Evolutionary conservation across 495 filamentous ascomycete genomes (phyloP).

Genomic region (Elaphomyces granulatus): DNA sequence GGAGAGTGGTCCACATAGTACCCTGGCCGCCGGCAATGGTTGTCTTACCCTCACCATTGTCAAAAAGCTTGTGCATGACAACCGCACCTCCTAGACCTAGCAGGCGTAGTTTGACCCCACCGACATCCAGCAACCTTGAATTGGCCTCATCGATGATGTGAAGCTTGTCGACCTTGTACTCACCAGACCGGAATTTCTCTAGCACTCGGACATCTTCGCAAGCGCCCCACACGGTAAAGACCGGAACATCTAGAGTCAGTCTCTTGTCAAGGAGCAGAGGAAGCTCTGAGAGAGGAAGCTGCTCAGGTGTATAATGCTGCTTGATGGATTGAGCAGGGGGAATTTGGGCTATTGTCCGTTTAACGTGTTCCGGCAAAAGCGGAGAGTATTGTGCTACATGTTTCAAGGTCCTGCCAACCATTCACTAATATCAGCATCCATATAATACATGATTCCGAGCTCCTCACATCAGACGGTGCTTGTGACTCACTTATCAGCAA

Average conservation of each 20-base stretch:
- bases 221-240: constrained; percentile 98
- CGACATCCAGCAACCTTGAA: constrained; percentile 84
- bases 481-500: constrained; percentile 86
- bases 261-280: constrained; percentile 79
- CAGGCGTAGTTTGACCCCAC: constrained; percentile 89
- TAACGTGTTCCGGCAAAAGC: constrained; percentile 71
- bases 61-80: constrained; percentile 99
- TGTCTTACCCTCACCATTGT: constrained; percentile 95
- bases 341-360: constrained; percentile 65
- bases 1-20: constrained; percentile 97
- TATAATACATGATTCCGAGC: too few species aligned
- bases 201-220: constrained; percentile 97
- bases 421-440: constrained; percentile 9
- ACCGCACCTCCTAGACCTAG: constrained; percentile 91
- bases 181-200: constrained; percentile 94
- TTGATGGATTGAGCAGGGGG: constrained; percentile 56
- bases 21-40: constrained; percentile 97
- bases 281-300: constrained; percentile 90
- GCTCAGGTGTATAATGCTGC: constrained; percentile 58
- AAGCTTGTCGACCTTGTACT: constrained; percentile 96
- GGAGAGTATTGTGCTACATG: constrained; percentile 98
- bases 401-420: constrained; percentile 64
- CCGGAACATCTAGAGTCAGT: constrained; percentile 82
- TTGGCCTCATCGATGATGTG: constrained; percentile 97
- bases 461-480: too few species aligned